Conservation (phyloP, 2,329 filamentous ascomycete genomes). For the Sporothrix inflata region DNA sequence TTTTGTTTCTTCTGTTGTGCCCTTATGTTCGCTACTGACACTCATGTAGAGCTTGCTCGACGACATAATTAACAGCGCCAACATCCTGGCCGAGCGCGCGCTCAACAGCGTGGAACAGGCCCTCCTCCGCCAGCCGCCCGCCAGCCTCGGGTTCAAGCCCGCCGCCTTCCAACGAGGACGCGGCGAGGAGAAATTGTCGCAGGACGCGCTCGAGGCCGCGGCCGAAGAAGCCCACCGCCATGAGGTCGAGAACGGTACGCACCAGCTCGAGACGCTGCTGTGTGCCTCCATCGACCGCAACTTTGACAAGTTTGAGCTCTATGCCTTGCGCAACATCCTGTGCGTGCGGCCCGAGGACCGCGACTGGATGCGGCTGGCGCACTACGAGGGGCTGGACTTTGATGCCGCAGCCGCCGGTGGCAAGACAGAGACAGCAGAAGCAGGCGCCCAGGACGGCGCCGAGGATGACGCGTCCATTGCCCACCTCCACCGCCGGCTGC, state of each 20-base stretch:
- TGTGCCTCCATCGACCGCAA: slow-evolving; percentile 82
- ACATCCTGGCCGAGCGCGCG: slow-evolving; percentile 88
- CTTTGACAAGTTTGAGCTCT: slow-evolving; percentile 87
- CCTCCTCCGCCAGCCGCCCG: slow-evolving; percentile 72
- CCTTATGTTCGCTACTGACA: slow-evolving; percentile 6
- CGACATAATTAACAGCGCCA: slow-evolving; percentile 96
- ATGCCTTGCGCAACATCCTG: slow-evolving; percentile 83
- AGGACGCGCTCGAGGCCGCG: slow-evolving; percentile 29
- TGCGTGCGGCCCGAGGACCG: slow-evolving; percentile 70
- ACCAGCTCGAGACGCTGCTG: slow-evolving; percentile 80
- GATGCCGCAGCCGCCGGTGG: slow-evolving; percentile 29
- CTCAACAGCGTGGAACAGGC: slow-evolving; percentile 86
- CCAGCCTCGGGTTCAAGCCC: slow-evolving; percentile 76
- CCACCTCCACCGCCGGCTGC: slow-evolving; percentile 71
- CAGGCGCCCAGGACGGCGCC: background rate
- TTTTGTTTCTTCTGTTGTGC: background rate
- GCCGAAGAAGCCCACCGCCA: slow-evolving; percentile 56
- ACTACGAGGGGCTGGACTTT: slow-evolving; percentile 75
- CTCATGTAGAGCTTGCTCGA: slow-evolving; percentile 78
- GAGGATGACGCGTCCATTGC: slow-evolving; percentile 62
- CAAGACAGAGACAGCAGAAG: background rate
- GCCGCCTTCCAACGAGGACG: slow-evolving; percentile 38
- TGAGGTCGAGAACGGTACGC: slow-evolving; percentile 87
- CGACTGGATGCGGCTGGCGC: slow-evolving; percentile 77
- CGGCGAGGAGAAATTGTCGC: slow-evolving; percentile 25